Evolutionary conservation across 305 asterid genomes (phyloP), one percentile per base, ranked within the genome.

Genomic region (Fraxinus angustifolia): DNA sequence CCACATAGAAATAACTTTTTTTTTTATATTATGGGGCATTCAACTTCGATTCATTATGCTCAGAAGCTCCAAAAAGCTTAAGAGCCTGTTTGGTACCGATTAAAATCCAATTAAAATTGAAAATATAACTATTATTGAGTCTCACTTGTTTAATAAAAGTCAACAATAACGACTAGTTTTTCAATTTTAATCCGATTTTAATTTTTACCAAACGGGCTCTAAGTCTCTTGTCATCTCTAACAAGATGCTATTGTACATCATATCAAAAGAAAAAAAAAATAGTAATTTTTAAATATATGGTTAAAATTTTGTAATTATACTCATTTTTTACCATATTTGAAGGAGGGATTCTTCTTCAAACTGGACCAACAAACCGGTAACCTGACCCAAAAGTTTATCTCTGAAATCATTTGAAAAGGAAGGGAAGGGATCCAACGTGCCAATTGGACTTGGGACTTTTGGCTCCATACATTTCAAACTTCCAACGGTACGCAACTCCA

Each of bases 381-480:
- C 74, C 42, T 8, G 40, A 31, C 74, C 74, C 74, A 68, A 12
- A 68, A 14, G 38, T 4, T 14, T 68, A 28, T 10, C 74, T 3
- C 23, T 30, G 40, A 14, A 28, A 31, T 68, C 23, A 30, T 68
- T 68, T 67, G 17, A 11, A 26, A 26, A 28, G 10, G 38, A 7
- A 68, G 11, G 23, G 38, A 4, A 8, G 36, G 38, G 74, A 68
- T 28, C 74, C 74, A 68, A 12, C 74, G 40, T 68, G 40, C 74
- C 74, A 68, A 28, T 30, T 30, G 40, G 40, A 68, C 74, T 12
- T 5, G 40, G 40, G 21, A 68, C 73, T 68, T 68, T 62, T 62
- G 71, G 71, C 71, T 62, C 71, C 71, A 62, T 62, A 23, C 28
- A 62, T 62, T 62, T 62, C 71, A 62, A 62, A 62, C 71, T 58